Evolutionary conservation across 176 grass and related monocot species (phyloP).

Genomic region (bread wheat (Triticum aestivum)): IWGSC_CS_RefSeq_v2.1 NC_057804.1:505502635-505503134

Average conservation of each 20-base stretch:
- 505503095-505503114: background rate
- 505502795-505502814: background rate
- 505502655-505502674: too few relatives aligned
- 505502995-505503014: background rate
- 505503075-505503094: background rate
- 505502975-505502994: background rate
- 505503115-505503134: background rate
- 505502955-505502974: background rate
- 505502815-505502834: background rate
- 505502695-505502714: too few relatives aligned
- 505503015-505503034: background rate
- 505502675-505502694: too few relatives aligned
- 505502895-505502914: background rate
- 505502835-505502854: background rate
- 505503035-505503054: background rate
- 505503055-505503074: conserved; percentile 4
- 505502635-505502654: too few relatives aligned
- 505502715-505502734: background rate
- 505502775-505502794: background rate
- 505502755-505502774: background rate
- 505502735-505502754: background rate
- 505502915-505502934: background rate
- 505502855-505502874: background rate
- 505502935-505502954: background rate
- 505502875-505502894: background rate